Conservation (phyloP, 2,329 filamentous ascomycete genomes). For the Fusarium agapanthi region DNA sequence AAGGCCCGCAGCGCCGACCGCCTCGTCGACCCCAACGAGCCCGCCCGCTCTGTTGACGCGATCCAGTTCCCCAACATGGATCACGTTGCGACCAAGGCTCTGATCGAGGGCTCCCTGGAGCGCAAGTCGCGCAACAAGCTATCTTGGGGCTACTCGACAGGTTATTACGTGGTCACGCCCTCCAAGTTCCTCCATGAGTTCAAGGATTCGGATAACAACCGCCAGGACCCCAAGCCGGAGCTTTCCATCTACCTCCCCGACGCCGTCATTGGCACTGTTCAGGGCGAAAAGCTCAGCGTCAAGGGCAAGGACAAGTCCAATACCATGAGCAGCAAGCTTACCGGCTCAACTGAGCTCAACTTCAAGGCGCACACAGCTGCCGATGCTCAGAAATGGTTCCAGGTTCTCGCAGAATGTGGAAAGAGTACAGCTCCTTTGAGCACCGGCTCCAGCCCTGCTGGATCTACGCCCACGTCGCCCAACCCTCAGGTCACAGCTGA, state of each 20-base stretch:
- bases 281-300: conserved; percentile 87
- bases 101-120: conserved; percentile 90
- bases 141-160: conserved; percentile 76
- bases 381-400: conserved; percentile 87
- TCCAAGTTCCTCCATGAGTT: conserved; percentile 94
- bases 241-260: conserved; percentile 92
- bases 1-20: conserved; percentile 72
- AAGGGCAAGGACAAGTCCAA: conserved; percentile 93
- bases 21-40: conserved; percentile 80
- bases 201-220: conserved; percentile 83
- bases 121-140: conserved; percentile 90
- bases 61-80: conserved; percentile 90
- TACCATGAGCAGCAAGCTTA: conserved; percentile 81
- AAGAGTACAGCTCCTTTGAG: conserved; percentile 56
- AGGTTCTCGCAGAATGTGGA: conserved; percentile 71
- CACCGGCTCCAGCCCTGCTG: conserved; percentile 35
- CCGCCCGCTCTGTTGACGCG: conserved; percentile 76
- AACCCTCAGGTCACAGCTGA: conserved; percentile 20
- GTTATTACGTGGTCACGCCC: conserved; percentile 91
- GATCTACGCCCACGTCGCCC: conserved; percentile 44
- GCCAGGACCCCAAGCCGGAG: conserved; percentile 81
- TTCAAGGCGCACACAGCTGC: conserved; percentile 88
- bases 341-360: conserved; percentile 78
- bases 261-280: conserved; percentile 76
- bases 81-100: conserved; percentile 79